Conservation (phyloP, 352 stramenopile species). For the Peronospora destructor region DNA sequence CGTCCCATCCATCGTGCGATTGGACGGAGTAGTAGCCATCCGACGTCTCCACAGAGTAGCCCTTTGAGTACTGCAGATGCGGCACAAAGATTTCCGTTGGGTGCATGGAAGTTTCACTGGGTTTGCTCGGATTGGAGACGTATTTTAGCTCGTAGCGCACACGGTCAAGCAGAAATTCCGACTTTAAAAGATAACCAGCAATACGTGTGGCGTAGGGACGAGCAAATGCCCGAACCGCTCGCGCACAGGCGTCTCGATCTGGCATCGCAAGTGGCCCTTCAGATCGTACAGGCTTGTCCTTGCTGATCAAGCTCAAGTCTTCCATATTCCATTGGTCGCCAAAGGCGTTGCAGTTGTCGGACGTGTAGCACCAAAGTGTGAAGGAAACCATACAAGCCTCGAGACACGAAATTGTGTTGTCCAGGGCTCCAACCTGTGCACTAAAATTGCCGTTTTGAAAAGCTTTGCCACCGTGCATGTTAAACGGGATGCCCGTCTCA, state of each 20-base stretch:
- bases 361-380: conserved; percentile 88
- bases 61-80: conserved; percentile 61
- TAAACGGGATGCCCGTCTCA: conserved; percentile 66
- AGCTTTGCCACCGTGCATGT: conserved; percentile 41
- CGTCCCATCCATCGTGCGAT: conserved; percentile 51
- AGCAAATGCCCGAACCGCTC: conserved; percentile 52
- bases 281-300: conserved; percentile 26
- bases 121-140: conserved; percentile 29
- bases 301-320: conserved; percentile 77
- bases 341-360: conserved; percentile 66
- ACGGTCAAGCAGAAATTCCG: conserved; percentile 42
- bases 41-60: conserved; percentile 49
- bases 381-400: conserved; percentile 69
- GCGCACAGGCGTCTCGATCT: conserved; percentile 36
- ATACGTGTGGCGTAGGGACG: conserved; percentile 67
- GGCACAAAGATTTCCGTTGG: conserved; percentile 68
- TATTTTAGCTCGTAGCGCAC: conserved; percentile 61
- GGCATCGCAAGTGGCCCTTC: conserved; percentile 1
- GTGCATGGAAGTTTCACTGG: conserved; percentile 24
- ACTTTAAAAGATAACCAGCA: conserved; percentile 50
- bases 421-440: conserved; percentile 42
- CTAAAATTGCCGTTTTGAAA: conserved; percentile 44
- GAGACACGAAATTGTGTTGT: conserved; percentile 60
- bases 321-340: conserved; percentile 85
- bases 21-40: conserved; percentile 48